Conservation (phyloP, 192 early-diverging fungal species). For the Rhizophagus prolifer region DNA sequence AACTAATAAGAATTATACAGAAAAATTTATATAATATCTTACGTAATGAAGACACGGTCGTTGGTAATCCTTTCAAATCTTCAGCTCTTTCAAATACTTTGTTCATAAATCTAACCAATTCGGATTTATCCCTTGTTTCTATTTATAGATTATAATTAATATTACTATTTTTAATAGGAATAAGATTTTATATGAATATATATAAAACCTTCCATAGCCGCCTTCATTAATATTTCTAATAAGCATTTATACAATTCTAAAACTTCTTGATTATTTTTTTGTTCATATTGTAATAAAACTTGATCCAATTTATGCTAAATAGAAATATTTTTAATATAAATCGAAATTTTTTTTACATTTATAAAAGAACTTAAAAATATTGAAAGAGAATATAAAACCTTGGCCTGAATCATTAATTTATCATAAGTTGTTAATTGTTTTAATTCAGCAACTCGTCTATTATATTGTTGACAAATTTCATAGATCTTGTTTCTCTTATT, state of each 20-base stretch:
- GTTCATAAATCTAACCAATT: slow-evolving; percentile 32
- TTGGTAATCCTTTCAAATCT: slow-evolving; percentile 45
- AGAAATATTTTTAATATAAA: neutral
- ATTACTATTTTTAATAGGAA: neutral
- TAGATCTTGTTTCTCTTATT: neutral
- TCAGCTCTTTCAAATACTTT: slow-evolving; percentile 46
- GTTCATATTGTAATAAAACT: neutral
- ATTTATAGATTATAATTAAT: neutral
- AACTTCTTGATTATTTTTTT: slow-evolving; percentile 32
- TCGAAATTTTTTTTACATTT: neutral
- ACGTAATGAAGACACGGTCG: slow-evolving; percentile 31
- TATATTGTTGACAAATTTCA: neutral
- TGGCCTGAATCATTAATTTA: neutral
- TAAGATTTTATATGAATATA: neutral
- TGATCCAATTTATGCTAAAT: neutral
- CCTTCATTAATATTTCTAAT: slow-evolving; percentile 47
- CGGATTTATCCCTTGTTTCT: slow-evolving; percentile 33
- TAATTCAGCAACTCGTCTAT: neutral
- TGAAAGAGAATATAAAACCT: neutral
- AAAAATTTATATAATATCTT: neutral
- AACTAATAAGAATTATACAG: neutral
- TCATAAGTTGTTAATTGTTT: neutral
- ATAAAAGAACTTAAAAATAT: neutral
- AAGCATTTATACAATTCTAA: slow-evolving; percentile 52
- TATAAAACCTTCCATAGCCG: slow-evolving; percentile 46